Evolutionary conservation across 176 grass and related monocot species (phyloP), one percentile per base, ranked within the genome.

Genomic region (Eragrostis curvula): DNA sequence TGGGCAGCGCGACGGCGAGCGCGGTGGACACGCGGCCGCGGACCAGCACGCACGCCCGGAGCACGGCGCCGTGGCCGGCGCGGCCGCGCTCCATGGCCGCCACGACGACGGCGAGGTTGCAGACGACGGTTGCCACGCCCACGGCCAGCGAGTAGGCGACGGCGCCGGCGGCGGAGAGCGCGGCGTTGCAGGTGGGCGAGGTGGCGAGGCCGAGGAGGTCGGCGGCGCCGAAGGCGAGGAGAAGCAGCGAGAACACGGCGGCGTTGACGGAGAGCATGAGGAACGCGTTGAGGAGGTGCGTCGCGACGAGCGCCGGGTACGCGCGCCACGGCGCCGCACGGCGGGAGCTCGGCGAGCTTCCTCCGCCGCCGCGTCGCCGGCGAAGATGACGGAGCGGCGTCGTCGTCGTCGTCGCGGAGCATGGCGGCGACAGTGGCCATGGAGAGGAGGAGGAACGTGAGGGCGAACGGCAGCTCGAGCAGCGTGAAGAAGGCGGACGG

Each of bases 371-470:
- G 7, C 39, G 46, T 5, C 23, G 27, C 3, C 32, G 20, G 3
- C 32, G 32, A 2, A 2, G 32, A 4, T 4, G 32, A 36, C 32
- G 32, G 32, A 4, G 32, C 32, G 32, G 2, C 32, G 32, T 36
- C 44, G 17, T 23, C 11, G 69, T 43, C 44, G 12, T 86, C 68
- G 41, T 75, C 73, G 1, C 77, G 68, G 74, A 92, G 71, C 81
- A 91, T 83, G 56, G 49, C 85, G 41, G 89, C 78, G 25, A 97
- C 75, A 72, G 75, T 88, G 36, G 95, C 86, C 61, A 92, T 94
- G 77, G 95, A 92, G 67, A 92, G 53, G 7, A 97, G 83, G 15
- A 92, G 66, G 82, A 94, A 91, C 6, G 92, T 94, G 45, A 94
- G 68, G n/a, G 90, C 49, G 66, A 88, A 78, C 24, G 95, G 95